Percentiles rank a stretch among this genome's conserved stretches.
These are phyloP conservation scores for Ascochyta pisi DNA, from an alignment of 2,329 filamentous ascomycete species.

Conservation along the genomic window DNA sequence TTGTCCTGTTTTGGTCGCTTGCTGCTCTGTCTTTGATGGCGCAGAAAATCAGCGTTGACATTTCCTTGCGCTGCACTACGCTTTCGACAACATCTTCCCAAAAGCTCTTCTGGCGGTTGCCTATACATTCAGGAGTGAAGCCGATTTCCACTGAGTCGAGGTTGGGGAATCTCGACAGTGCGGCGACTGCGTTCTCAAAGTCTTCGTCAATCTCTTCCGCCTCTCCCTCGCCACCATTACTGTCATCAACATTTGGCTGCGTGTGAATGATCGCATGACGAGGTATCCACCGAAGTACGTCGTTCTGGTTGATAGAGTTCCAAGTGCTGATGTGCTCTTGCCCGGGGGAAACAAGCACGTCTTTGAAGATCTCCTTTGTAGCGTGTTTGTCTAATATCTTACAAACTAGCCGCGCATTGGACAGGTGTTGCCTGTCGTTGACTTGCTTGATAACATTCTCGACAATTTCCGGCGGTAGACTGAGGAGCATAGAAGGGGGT, in stretches of 20 bases:
- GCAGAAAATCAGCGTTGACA: background rate
- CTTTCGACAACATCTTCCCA: background rate
- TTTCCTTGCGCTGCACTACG: background rate
- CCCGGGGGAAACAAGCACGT: background rate
- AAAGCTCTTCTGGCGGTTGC: background rate
- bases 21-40: background rate
- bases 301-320: conserved; percentile 10
- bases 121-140: background rate
- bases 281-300: conserved; percentile 6
- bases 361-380: background rate
- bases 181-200: background rate
- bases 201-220: background rate
- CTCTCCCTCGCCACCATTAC: background rate
- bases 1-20: conserved; percentile 6
- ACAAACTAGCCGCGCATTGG: background rate
- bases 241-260: background rate
- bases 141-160: background rate
- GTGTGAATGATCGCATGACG: conserved; percentile 14
- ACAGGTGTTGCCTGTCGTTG: background rate
- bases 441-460: background rate
- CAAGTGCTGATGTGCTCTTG: conserved; percentile 24
- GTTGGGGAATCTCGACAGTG: conserved; percentile 1
- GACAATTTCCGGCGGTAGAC: background rate
- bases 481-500: background rate
- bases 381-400: background rate